Evolutionary conservation across 1,284 basidiomycete species (phyloP).

Genomic region (Papiliotrema nemorosa): DNA sequence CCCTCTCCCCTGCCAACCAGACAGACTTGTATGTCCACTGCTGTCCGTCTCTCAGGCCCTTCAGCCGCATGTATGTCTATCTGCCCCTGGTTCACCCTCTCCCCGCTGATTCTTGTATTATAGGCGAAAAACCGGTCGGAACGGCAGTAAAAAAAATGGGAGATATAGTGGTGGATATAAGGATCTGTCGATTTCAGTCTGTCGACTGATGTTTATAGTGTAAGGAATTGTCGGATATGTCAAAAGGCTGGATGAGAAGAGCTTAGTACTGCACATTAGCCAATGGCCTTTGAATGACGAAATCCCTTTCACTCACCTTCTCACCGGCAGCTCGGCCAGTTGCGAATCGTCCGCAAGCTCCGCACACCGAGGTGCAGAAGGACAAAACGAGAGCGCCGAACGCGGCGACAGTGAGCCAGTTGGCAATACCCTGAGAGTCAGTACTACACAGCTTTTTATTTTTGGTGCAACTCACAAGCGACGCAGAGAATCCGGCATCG

Average conservation of each 20-base stretch:
- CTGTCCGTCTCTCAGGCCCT: no score
- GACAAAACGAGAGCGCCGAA: constrained; percentile 62
- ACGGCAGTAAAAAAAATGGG: no score
- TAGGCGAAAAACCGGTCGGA: no score
- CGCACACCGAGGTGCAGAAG: constrained; percentile 63
- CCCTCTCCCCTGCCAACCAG: no score
- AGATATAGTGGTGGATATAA: no score
- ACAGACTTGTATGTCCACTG: no score
- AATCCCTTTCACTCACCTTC: constrained; percentile 29
- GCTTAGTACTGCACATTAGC: constrained; percentile 5
- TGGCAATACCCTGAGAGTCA: constrained; percentile 40
- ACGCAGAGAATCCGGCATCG: constrained; percentile 51
- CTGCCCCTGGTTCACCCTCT: no score
- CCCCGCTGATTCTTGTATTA: no score
- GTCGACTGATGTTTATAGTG: no score
- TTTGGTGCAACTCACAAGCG: constrained; percentile 49
- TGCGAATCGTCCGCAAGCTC: constrained; percentile 62
- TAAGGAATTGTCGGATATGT: no score
- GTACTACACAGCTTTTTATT: not conserved
- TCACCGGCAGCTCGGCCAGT: constrained; percentile 46
- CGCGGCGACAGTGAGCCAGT: constrained; percentile 66
- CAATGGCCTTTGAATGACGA: not conserved
- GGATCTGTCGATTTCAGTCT: no score
- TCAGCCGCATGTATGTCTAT: no score
- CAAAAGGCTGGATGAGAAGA: not conserved